phyloP scores from a whole-genome alignment of 1,284 basidiomycete genomes.

The Malassezia brasiliensis region DNA sequence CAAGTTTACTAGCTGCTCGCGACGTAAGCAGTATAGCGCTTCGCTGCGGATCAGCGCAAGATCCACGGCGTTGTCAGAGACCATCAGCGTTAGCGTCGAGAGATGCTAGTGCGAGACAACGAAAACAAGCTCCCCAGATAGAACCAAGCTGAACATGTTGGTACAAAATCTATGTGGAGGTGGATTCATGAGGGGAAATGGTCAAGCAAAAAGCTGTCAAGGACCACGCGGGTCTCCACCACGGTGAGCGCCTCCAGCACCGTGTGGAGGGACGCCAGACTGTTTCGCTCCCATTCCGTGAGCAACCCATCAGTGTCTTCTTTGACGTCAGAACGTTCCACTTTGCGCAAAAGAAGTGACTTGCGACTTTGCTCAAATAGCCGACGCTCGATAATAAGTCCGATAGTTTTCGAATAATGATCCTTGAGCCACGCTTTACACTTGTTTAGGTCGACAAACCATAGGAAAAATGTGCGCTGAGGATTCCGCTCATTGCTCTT shows the following conservation, averaged over 20 bases:
- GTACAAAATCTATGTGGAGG: constrained; percentile 3
- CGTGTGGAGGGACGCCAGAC: constrained; percentile 21
- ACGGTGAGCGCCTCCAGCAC: constrained; percentile 26
- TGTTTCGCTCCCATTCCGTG: constrained; percentile 32
- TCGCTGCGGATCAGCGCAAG: constrained; percentile 15
- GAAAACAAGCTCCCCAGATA: neutral
- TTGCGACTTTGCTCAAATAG: constrained; percentile 33
- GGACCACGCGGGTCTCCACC: constrained; percentile 29
- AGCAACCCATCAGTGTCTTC: constrained; percentile 26
- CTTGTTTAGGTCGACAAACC: constrained; percentile 41
- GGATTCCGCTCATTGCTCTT: constrained; percentile 42
- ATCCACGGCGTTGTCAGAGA: constrained; percentile 4
- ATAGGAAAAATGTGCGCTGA: constrained; percentile 43
- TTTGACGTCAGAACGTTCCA: constrained; percentile 39
- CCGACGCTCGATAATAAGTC: constrained; percentile 26
- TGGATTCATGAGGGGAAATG: constrained; percentile 15
- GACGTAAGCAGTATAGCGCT: constrained; percentile 13
- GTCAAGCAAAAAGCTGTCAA: constrained; percentile 28
- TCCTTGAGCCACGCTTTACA: constrained; percentile 41
- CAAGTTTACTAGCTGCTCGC: constrained; percentile 14
- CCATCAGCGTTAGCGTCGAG: neutral
- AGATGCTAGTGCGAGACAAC: neutral
- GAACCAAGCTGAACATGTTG: neutral
- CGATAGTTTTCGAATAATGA: constrained; percentile 37
- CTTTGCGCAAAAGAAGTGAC: constrained; percentile 28